These are phyloP conservation scores for Boletales sp. DNA, from an alignment of 768 basidiomycete species.

Conservation along the genomic window DNA sequence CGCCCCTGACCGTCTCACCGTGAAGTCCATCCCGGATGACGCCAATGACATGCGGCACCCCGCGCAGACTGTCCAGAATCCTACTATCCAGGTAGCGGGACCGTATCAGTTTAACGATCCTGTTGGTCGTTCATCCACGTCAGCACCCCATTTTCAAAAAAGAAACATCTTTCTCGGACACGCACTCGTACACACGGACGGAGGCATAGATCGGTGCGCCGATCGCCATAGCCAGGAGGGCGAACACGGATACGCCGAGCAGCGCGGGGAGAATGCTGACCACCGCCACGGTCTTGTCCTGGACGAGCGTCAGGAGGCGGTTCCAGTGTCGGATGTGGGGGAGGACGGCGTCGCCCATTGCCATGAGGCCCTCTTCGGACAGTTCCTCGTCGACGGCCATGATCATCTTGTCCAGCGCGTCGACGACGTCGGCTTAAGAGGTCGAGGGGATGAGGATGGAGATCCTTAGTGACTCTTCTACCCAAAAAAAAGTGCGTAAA, in stretches of 20 bases:
- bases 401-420: constrained; percentile 20
- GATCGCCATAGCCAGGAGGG: constrained; percentile 7
- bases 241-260: constrained; percentile 19
- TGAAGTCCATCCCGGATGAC: background rate
- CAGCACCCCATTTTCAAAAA: background rate
- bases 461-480: too few species aligned
- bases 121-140: background rate
- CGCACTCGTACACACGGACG: constrained; percentile 6
- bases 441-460: background rate
- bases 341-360: constrained; percentile 13
- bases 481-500: background rate
- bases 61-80: background rate
- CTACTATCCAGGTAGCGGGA: background rate
- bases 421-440: constrained; percentile 10
- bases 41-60: background rate
- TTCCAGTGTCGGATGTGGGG: constrained; percentile 21
- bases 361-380: constrained; percentile 15
- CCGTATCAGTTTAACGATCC: background rate
- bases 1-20: background rate
- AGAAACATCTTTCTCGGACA: background rate
- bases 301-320: constrained; percentile 7
- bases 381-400: constrained; percentile 14
- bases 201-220: constrained; percentile 9
- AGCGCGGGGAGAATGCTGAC: constrained; percentile 11
- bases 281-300: background rate